phyloP scores from a whole-genome alignment of 371 early-diverging fungal genomes.

The Syncephalis fuscata region DNA sequence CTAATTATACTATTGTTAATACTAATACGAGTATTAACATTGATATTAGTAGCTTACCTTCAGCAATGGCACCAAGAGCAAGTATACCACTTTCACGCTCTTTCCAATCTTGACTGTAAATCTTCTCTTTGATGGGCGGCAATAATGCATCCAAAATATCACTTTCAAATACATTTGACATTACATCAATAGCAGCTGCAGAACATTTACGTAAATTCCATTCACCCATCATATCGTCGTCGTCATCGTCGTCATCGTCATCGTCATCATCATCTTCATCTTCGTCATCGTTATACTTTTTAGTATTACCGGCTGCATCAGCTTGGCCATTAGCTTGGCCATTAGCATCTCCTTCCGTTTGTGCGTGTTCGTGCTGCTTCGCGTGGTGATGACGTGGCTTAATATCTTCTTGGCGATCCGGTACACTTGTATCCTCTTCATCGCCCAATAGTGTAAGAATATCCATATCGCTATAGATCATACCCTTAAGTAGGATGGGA shows the following conservation, averaged over 20 bases:
- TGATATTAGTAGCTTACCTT: conserved; percentile 27
- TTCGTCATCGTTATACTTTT: conserved; percentile 16
- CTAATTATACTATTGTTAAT: conserved; percentile 7
- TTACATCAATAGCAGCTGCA: conserved; percentile 88
- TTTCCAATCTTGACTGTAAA: conserved; percentile 74
- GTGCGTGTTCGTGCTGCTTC: conserved; percentile 50
- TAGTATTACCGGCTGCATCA: conserved; percentile 8
- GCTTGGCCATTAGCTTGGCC: conserved; percentile 5
- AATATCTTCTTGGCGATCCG: conserved; percentile 78
- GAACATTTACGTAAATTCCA: conserved; percentile 97
- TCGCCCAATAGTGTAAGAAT: conserved; percentile 54
- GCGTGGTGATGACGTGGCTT: conserved; percentile 85
- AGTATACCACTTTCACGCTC: conserved; percentile 87
- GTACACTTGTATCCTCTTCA: conserved; percentile 68
- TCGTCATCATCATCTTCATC: conserved; percentile 76
- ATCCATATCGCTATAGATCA: conserved; percentile 91
- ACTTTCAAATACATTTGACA: conserved; percentile 70
- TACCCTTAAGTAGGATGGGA: conserved; percentile 81
- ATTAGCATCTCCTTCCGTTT: conserved; percentile 22
- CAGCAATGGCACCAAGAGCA: conserved; percentile 92
- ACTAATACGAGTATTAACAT: not conserved
- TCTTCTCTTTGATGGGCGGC: conserved; percentile 67
- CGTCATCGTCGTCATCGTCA: conserved; percentile 68
- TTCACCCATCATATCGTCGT: conserved; percentile 73
- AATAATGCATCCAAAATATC: conserved; percentile 62